Evolutionary conservation across 208 protist genomes (phyloP).

Genomic region (Blastocrithidia nonstop): DNA sequence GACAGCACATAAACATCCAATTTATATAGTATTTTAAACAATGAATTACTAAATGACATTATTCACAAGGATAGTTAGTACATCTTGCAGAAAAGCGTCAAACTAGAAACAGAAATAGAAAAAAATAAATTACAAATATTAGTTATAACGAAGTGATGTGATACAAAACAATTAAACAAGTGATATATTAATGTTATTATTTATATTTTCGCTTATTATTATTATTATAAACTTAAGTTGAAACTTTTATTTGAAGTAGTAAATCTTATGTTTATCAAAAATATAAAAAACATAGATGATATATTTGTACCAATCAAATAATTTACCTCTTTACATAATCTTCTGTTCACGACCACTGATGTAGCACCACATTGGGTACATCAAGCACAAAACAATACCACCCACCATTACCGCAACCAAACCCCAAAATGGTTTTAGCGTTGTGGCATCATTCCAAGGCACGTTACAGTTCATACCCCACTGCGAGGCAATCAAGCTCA

Average conservation of each 20-base stretch:
- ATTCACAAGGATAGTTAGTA: neutral
- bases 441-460: constrained; percentile 13
- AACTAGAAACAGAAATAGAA: neutral
- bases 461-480: constrained; percentile 56
- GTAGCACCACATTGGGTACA: neutral
- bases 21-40: too few relatives aligned
- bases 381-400: neutral
- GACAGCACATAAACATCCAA: too few relatives aligned
- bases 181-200: neutral
- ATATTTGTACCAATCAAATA: neutral
- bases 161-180: neutral
- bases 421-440: constrained; percentile 25
- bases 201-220: neutral
- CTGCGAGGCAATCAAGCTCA: constrained; percentile 37
- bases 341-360: neutral
- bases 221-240: constrained; percentile 3
- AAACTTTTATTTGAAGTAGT: constrained; percentile 2
- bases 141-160: neutral
- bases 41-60: too few relatives aligned
- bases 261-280: constrained; percentile 3
- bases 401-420: neutral
- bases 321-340: neutral
- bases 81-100: neutral
- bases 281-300: neutral
- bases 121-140: constrained; percentile 3